These are phyloP conservation scores for Apiotrichum gamsii DNA, from an alignment of 1,284 basidiomycete genomes.

Conservation along the genomic window DNA sequence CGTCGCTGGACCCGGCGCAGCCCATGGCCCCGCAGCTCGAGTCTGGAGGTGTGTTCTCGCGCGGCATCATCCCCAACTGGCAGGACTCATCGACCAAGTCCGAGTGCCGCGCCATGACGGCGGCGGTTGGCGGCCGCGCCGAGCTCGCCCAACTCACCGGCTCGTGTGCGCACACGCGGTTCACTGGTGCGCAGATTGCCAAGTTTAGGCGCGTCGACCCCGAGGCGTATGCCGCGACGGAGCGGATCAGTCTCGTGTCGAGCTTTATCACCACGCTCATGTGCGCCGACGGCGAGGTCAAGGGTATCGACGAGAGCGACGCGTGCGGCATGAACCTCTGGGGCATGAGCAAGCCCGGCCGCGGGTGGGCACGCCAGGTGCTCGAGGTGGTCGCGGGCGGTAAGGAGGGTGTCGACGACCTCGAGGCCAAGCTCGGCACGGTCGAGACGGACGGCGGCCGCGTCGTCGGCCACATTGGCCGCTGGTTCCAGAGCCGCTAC, in stretches of 20 bases:
- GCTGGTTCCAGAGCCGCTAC: constrained; percentile 70
- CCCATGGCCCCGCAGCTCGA: constrained; percentile 50
- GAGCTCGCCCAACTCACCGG: constrained; percentile 69
- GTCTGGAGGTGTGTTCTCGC: constrained; percentile 65
- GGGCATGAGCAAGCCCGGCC: constrained; percentile 60
- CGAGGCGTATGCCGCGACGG: constrained; percentile 60
- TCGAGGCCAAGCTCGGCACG: constrained; percentile 64
- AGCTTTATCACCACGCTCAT: constrained; percentile 78
- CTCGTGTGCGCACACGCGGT: constrained; percentile 77
- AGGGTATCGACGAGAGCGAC: constrained; percentile 53
- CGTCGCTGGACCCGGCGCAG: constrained; percentile 53
- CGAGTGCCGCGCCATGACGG: constrained; percentile 67
- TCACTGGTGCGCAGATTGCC: constrained; percentile 79
- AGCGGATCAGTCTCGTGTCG: constrained; percentile 71
- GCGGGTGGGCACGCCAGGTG: constrained; percentile 62
- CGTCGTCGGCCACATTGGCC: constrained; percentile 58
- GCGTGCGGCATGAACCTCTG: constrained; percentile 85
- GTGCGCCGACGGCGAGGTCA: constrained; percentile 48
- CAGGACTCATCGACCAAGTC: constrained; percentile 78
- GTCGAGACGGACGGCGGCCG: constrained; percentile 70
- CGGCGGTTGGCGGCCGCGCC: constrained; percentile 59
- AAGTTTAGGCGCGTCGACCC: constrained; percentile 61
- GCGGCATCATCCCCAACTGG: constrained; percentile 74
- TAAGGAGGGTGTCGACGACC: constrained; percentile 55
- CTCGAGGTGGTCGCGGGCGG: constrained; percentile 50